A percentile compares a stretch with the other conserved stretches of the same genome.
These are phyloP conservation scores for Hysterium pulicare DNA, from an alignment of 2,329 filamentous ascomycete genomes.

Conservation along the genomic window DNA sequence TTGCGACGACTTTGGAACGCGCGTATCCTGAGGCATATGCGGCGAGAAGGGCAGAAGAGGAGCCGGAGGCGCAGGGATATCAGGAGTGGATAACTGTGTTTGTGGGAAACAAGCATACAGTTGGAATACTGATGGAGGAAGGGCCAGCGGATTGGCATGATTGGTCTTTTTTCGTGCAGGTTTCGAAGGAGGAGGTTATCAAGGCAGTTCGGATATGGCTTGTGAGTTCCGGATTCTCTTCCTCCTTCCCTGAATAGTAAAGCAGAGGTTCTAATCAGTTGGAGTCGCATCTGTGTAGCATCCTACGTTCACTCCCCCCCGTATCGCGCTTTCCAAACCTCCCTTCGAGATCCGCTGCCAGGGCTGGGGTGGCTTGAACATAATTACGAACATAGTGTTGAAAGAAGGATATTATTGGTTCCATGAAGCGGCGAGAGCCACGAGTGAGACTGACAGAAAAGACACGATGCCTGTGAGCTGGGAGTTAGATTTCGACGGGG, in stretches of 20 bases:
- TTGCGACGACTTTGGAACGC: neutral
- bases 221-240: neutral
- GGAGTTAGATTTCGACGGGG: neutral
- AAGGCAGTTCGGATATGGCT: neutral
- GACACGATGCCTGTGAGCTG: neutral
- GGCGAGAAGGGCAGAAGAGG: neutral
- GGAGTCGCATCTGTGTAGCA: too few relatives aligned
- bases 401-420: neutral
- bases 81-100: neutral
- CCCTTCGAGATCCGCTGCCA: neutral
- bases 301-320: neutral
- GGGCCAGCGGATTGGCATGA: neutral
- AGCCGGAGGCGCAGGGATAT: neutral
- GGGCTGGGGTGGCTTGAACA: neutral
- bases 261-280: neutral
- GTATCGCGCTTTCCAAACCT: neutral
- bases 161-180: neutral
- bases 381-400: neutral
- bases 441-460: neutral
- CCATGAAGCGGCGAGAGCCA: neutral
- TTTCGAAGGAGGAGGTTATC: neutral
- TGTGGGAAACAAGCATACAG: neutral
- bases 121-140: neutral
- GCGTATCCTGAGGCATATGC: neutral
- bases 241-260: neutral